Base-by-base conservation (phyloP, 2,329 filamentous ascomycete genomes). In the Leptographium radiaticola region DNA sequence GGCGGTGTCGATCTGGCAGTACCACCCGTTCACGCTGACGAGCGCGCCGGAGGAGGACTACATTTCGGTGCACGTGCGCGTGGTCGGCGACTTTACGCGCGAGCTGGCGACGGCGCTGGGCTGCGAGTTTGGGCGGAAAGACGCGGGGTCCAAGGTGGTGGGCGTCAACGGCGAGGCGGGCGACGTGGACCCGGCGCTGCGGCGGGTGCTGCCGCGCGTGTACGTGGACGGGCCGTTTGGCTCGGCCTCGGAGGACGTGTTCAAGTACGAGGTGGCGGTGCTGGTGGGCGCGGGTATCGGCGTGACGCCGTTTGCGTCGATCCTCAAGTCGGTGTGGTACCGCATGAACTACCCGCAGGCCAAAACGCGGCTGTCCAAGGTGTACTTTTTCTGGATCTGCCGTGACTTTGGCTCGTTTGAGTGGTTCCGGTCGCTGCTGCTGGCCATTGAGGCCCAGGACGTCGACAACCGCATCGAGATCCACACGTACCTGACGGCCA, bases 371-470 rank as follows among this genome's bases (percentile, higher is more conserved):
- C 75, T 94, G 45, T 78, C 83, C 63, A 94, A 93, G 68, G 87
- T 94, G 30, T 94, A 93, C 73, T 93, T 93, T 74, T 89, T 93
- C 77, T 93, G 88, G 88, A 83, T 93, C 58, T 91, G 87, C 74
- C 79, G 87, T 68, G 87, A 93, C 68, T 91, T 91, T 64, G 87
- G 84, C 38, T 89, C 85, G 0, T 90, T 93, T 62, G 87, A 93
- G 73, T 94, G 88, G 88, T 93, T 93, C 76, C 79, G 87, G 50
- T 90, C 86, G 31, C 72, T 94, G 56, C 77, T 94, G 16, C 76
- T 89, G 58, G 88, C 88, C 53, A 91, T 94, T 62, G 88, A 93
- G 70, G 85, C 86, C 0, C 87, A 93, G 70, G 88, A 94, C 70
- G 75, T 88, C 58, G 84, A 88, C 63, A 82, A 88, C 68, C 79